phyloP scores from a whole-genome alignment of 2,329 filamentous ascomycete species.

The Thermoascus crustaceus region DNA sequence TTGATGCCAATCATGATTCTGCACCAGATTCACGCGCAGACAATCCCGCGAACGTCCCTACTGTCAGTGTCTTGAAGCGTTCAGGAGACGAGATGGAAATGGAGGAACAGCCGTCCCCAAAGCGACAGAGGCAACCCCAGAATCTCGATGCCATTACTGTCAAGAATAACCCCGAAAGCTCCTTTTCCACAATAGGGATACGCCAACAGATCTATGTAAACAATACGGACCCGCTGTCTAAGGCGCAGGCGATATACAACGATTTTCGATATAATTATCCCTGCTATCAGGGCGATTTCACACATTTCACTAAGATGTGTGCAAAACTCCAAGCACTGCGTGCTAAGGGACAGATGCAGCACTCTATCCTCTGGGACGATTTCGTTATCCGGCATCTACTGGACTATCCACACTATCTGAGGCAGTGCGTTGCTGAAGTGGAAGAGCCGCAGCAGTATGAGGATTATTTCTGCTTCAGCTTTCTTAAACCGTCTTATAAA shows the following conservation, averaged over 20 bases:
- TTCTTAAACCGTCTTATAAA: conserved; percentile 25
- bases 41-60: no score
- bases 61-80: no score
- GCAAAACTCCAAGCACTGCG: conserved; percentile 26
- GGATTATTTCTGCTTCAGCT: conserved; percentile 29
- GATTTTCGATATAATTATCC: conserved; percentile 34
- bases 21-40: no score
- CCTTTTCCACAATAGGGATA: conserved; percentile 10
- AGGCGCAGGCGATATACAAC: conserved; percentile 23
- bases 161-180: conserved; percentile 5
- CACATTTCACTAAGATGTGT: conserved; percentile 33
- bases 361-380: conserved; percentile 39
- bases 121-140: conserved; percentile 4
- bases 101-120: conserved; percentile 11
- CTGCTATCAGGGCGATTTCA: conserved; percentile 29
- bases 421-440: conserved; percentile 16
- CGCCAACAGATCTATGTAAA: conserved; percentile 17
- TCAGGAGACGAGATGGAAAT: no score
- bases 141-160: background rate
- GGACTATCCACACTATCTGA: conserved; percentile 29
- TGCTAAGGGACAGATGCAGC: conserved; percentile 20
- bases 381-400: conserved; percentile 35
- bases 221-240: conserved; percentile 10
- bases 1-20: no score
- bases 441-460: conserved; percentile 27